phyloP scores from a whole-genome alignment of 2,329 filamentous ascomycete species.

The Sclerotinia sclerotiorum region DNA sequence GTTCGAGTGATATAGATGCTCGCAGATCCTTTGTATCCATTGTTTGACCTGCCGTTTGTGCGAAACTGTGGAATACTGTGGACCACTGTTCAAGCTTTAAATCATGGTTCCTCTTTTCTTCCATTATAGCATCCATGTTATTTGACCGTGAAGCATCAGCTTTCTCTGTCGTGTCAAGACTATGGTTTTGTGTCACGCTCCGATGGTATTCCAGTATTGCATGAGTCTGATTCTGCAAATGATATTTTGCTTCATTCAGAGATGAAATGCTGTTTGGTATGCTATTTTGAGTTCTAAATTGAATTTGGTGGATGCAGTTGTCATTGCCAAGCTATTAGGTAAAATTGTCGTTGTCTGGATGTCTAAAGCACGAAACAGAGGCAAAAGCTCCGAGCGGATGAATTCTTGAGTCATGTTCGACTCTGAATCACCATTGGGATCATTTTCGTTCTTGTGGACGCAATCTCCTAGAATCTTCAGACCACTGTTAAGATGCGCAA shows the following conservation, averaged over 20 bases:
- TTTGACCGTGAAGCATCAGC: background rate
- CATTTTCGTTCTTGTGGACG: background rate
- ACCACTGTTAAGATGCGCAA: constrained; percentile 29
- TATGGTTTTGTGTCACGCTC: background rate
- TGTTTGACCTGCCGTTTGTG: background rate
- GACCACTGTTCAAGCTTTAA: constrained; percentile 14
- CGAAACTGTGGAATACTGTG: constrained; percentile 2
- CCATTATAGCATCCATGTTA: background rate
- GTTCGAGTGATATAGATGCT: constrained; percentile 13
- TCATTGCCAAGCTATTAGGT: background rate
- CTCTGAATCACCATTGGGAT: background rate
- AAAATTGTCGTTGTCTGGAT: constrained; percentile 11
- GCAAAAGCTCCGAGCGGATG: constrained; percentile 12
- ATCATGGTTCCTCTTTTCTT: background rate
- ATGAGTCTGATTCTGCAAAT: constrained; percentile 10
- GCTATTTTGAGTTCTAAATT: background rate
- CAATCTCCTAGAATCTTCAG: constrained; percentile 24
- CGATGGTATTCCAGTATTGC: constrained; percentile 9
- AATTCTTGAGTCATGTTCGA: background rate
- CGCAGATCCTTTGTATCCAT: constrained; percentile 9
- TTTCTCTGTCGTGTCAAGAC: too few relatives aligned
- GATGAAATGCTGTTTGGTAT: background rate
- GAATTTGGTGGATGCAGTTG: background rate
- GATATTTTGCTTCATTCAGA: constrained; percentile 13
- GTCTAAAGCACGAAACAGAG: constrained; percentile 12